phyloP scores from a whole-genome alignment of 2,329 filamentous ascomycete species.

The Colletotrichum noveboracense region DNA sequence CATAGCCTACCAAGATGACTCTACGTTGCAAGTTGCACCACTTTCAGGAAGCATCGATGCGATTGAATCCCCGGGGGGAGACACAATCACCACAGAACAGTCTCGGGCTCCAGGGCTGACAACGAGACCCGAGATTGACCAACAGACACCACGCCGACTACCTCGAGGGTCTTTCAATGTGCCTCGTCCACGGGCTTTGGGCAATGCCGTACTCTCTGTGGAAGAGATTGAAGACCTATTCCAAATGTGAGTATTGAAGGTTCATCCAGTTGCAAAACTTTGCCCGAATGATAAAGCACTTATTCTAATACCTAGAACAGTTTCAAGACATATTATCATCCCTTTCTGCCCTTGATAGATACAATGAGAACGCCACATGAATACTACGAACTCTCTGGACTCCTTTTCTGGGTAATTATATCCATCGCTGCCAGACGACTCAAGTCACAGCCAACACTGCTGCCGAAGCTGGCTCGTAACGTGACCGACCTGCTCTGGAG shows the following conservation, averaged over 20 bases:
- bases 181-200: background rate
- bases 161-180: background rate
- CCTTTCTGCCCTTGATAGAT: background rate
- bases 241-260: background rate
- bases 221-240: background rate
- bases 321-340: background rate
- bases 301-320: background rate
- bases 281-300: rapidly evolving
- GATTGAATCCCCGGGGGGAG: background rate
- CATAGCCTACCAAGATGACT: background rate
- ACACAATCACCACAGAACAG: background rate
- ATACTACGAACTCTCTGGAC: background rate
- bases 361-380: background rate
- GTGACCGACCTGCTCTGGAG: constrained; percentile 18
- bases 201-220: background rate
- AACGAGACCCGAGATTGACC: background rate
- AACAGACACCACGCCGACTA: background rate
- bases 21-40: background rate
- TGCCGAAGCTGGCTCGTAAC: background rate
- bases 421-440: background rate
- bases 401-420: constrained; percentile 4
- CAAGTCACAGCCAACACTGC: constrained; percentile 1
- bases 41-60: background rate
- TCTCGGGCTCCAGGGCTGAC: background rate
- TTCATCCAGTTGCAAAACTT: background rate